Evolutionary conservation across 2,329 filamentous ascomycete species (phyloP), one percentile per base, ranked within the genome.

Genomic region (Ceratocystis albifundus): DNA sequence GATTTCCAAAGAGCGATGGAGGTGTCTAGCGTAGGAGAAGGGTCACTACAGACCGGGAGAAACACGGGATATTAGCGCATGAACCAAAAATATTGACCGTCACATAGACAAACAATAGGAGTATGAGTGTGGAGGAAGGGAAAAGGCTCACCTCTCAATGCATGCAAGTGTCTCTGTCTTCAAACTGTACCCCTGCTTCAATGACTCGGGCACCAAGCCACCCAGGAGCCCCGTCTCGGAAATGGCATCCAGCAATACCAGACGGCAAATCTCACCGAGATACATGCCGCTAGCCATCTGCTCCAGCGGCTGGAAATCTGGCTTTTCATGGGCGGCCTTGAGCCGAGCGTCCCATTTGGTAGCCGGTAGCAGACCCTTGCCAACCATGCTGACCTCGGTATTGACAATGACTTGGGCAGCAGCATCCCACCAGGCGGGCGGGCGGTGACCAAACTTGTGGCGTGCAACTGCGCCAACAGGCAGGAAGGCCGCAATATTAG

Each of bases 351-450:
- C 85, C 84, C 85, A 88, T 69, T 78, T 79, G 2, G 84, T 87
- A 65, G 82, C 70, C 5, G 84, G 84, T 30, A 87, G 74, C 62
- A 85, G 78, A 66, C 76, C 80, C 63, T 78, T 75, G 15, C 85
- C 85, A 71, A 86, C 87, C 84, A 88, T 87, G 70, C 84, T 81
- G 44, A 87, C 74, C 73, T 88, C 85, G 0, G 84, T 87, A 72
- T 88, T 88, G 70, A 88, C 80, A 68, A 88, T 82, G 66, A 87
- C 83, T 70, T 87, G 82, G 66, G 78, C 81, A 3, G 83, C 84
- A 22, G 77, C 76, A 25, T 81, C 77, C 70, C 83, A 82, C 84
- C 84, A 87, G 41, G 74, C 74, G 4, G 75, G 72, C 0, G 84
- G 82, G 7, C 84, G 79, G 30, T 74, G 71, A 53, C 83, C 84